Base-by-base conservation (phyloP, 148 eudicot genomes). In the Limonium bicolor region DNA sequence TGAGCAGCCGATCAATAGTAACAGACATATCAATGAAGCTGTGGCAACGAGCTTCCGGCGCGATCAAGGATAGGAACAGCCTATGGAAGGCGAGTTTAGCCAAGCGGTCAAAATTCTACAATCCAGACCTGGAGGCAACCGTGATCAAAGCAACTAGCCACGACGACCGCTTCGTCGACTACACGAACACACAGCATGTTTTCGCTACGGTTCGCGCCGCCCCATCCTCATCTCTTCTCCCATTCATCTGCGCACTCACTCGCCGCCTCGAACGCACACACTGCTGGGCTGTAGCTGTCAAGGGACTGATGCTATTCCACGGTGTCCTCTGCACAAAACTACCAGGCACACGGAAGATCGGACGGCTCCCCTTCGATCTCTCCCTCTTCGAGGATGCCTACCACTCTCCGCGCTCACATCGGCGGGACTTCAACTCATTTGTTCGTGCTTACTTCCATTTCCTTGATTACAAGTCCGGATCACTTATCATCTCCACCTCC, bases 61-160 rank as follows among this genome's bases (percentile, higher is more conserved):
- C 27, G 12, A 31, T 77, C 4, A 90, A 84, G 61, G 95, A 84
- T 59, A 58, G 47, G 10, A 75, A 67, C 48, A 84, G 95, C 77
- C 39, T 84, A 2, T 56, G 58, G 31, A 27, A 46, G 11, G 69
- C 79, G 0, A 53, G 30, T 16, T 28, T 80, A 0, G 14, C 69
- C 4, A 27, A 58, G 6, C 58, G 70, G 22, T 55, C 77, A 3
- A 32, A 69, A 18, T 46, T 50, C 54, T 54, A 73, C 18, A 59
- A 88, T 49, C 82, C 87, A 0, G 77, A 62, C n/a, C 68, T 90
- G 0, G 95, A 90, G 49, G 63, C 68, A 0, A 67, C 80, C 3
- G 51, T 90, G 9, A 75, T 90, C 45, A 73, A 62, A 37, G 84
- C 97, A 25, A 90, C 97, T 1, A 71, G 69, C 71, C 95, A 90